Evolutionary conservation across 139 green algal species (phyloP).

Genomic region (Yamagishiella unicocca): DNA sequence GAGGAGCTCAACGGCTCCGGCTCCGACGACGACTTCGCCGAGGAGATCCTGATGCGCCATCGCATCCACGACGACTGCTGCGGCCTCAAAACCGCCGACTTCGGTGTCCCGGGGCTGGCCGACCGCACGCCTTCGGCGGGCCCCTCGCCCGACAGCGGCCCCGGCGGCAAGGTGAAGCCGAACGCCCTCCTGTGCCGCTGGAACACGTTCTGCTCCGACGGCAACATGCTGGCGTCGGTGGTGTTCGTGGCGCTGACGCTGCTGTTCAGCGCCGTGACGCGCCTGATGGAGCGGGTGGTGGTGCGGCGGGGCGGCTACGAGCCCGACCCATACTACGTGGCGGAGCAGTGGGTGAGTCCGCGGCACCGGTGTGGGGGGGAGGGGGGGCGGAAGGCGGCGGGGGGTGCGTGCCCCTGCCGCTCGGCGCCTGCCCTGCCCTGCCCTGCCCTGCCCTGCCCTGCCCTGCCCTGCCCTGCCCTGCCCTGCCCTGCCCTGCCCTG

Average conservation of each 20-base stretch:
- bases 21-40: not conserved
- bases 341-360: constrained; percentile 14
- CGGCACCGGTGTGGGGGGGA: not conserved
- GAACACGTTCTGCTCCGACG: constrained; percentile 8
- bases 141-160: not conserved
- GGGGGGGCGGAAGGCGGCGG: not conserved
- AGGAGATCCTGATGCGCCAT: not conserved
- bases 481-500: no score
- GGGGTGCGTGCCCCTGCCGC: no score
- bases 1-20: no score
- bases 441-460: no score
- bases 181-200: constrained; percentile 7
- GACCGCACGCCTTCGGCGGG: not conserved
- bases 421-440: no score
- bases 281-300: not conserved
- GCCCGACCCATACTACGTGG: constrained; percentile 16
- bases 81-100: not conserved
- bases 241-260: constrained; percentile 21
- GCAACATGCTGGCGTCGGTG: constrained; percentile 3
- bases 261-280: not conserved
- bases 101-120: not conserved
- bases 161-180: not conserved
- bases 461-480: no score
- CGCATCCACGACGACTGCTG: not conserved
- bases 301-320: not conserved